phyloP scores from a whole-genome alignment of 2,329 filamentous ascomycete species.

The Colletotrichum viniferum region DNA sequence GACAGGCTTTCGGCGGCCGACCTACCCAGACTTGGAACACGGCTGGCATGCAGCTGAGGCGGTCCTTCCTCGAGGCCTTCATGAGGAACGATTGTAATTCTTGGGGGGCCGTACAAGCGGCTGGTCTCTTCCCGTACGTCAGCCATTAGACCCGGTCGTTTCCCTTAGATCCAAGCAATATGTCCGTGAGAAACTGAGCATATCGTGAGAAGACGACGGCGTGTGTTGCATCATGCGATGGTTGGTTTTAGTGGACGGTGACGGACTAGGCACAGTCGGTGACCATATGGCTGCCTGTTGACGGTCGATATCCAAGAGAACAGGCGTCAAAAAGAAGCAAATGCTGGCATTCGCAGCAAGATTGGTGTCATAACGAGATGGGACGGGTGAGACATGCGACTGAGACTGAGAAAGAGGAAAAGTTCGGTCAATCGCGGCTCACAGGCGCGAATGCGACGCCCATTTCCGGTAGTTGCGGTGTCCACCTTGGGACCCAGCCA shows the following conservation, averaged over 20 bases:
- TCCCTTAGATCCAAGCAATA: slow-evolving; percentile 13
- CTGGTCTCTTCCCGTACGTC: slow-evolving; percentile 16
- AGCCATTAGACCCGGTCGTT: slow-evolving; percentile 19
- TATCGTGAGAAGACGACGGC: slow-evolving; percentile 14
- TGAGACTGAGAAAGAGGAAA: slow-evolving; percentile 5
- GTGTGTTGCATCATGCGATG: slow-evolving; percentile 17
- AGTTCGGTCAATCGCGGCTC: slow-evolving; percentile 12
- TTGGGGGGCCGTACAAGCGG: slow-evolving; percentile 22
- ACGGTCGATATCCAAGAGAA: not conserved
- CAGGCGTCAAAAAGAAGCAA: slow-evolving; percentile 1
- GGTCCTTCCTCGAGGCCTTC: slow-evolving; percentile 15
- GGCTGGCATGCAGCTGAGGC: slow-evolving; percentile 15
- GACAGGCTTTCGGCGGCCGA: not conserved
- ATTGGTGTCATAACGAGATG: slow-evolving; percentile 1
- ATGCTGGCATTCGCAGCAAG: slow-evolving; percentile 5
- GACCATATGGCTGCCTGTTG: not conserved
- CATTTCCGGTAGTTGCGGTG: slow-evolving; percentile 7
- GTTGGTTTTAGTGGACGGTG: not conserved
- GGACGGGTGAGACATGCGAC: not conserved
- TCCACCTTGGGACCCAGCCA: not conserved
- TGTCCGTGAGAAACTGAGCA: slow-evolving; percentile 9
- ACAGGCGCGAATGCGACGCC: not conserved
- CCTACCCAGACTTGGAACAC: slow-evolving; percentile 15
- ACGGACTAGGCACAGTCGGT: not conserved
- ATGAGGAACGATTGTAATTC: slow-evolving; percentile 19